phyloP scores from a whole-genome alignment of 768 basidiomycete genomes.

The Scleroderma citrinum region DNA sequence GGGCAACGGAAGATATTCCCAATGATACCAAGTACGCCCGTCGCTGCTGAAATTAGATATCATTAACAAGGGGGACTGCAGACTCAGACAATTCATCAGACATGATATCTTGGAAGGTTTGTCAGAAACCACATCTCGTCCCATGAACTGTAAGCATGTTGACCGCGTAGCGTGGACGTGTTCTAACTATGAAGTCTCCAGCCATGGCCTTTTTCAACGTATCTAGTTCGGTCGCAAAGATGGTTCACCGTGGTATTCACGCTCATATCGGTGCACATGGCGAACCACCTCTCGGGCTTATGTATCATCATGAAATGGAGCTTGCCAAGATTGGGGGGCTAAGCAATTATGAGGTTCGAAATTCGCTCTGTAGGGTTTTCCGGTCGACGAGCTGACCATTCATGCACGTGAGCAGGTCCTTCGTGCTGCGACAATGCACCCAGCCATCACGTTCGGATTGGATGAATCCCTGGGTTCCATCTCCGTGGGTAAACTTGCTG shows the following conservation, averaged over 20 bases:
- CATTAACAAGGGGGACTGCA: conserved; percentile 16
- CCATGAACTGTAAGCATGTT: conserved; percentile 44
- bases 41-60: not conserved
- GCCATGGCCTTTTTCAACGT: conserved; percentile 66
- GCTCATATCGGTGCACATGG: conserved; percentile 73
- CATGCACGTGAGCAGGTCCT: conserved; percentile 41
- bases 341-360: conserved; percentile 58
- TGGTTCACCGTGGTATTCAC: conserved; percentile 57
- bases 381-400: not conserved
- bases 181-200: conserved; percentile 15
- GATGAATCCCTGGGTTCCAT: conserved; percentile 57
- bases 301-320: conserved; percentile 72
- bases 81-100: conserved; percentile 56
- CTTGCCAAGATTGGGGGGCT: conserved; percentile 60
- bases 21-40: conserved; percentile 57
- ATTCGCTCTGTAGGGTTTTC: not conserved
- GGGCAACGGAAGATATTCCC: conserved; percentile 60
- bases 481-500: conserved; percentile 61
- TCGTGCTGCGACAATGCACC: conserved; percentile 61
- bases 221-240: conserved; percentile 59
- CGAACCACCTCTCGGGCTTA: conserved; percentile 64
- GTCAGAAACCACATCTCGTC: conserved; percentile 56
- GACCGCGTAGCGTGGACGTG: not conserved
- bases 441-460: conserved; percentile 61
- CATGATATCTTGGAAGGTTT: conserved; percentile 59